A percentile compares a stretch with the other conserved stretches of the same genome.
phyloP scores from a whole-genome alignment of 129 eudicot species.

The Chrysanthemum lavandulifolium region DNA sequence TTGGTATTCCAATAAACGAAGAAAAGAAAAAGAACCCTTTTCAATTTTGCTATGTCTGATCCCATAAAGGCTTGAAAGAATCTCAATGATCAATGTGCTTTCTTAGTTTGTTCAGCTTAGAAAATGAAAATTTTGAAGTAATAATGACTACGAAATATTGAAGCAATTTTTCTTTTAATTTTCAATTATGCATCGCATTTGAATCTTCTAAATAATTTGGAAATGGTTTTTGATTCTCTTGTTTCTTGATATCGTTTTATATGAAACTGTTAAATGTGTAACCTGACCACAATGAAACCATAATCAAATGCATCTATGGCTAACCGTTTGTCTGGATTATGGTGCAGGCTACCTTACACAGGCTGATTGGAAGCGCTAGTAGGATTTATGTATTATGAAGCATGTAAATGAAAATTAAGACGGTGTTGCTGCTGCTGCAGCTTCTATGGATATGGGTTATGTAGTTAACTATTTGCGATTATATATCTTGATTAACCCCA shows the following conservation, averaged over 20 bases:
- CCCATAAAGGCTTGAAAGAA: too few relatives aligned
- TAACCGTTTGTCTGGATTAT: slow-evolving; percentile 12
- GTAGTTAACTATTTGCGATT: slow-evolving; percentile 2
- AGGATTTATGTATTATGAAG: slow-evolving; percentile 28
- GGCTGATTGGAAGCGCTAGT: slow-evolving; percentile 26
- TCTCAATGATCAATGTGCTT: too few relatives aligned
- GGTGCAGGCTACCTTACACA: slow-evolving; percentile 34
- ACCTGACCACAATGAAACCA: background rate
- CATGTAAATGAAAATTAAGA: slow-evolving; percentile 28
- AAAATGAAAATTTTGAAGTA: too few relatives aligned
- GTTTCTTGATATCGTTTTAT: too few relatives aligned
- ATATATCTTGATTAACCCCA: slow-evolving; percentile 21
- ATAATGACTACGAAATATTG: too few relatives aligned
- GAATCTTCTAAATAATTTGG: background rate
- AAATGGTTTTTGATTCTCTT: background rate
- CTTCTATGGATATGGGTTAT: slow-evolving; percentile 23
- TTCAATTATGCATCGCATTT: background rate
- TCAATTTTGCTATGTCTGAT: background rate
- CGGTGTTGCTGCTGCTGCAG: slow-evolving; percentile 9
- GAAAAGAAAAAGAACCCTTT: background rate
- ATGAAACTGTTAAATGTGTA: too few relatives aligned
- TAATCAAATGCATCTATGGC: background rate
- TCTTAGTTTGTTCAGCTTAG: too few relatives aligned
- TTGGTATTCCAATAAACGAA: background rate
- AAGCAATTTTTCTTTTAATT: background rate